These are phyloP conservation scores for Penicillium angulare DNA, from an alignment of 495 filamentous ascomycete genomes.

Conservation along the genomic window DNA sequence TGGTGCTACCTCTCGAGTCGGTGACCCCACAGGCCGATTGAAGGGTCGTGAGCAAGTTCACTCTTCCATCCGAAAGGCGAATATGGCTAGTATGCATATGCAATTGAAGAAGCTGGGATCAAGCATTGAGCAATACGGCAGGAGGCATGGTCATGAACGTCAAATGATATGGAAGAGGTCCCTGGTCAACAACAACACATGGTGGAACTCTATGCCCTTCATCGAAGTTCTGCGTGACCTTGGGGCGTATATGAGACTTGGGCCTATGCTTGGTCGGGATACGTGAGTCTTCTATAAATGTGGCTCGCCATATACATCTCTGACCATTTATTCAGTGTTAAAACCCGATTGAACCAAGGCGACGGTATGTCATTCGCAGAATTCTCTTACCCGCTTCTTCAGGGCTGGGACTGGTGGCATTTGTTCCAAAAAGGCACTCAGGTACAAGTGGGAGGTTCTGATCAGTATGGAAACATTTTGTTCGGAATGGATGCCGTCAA, in stretches of 20 bases:
- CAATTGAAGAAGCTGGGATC: slow-evolving; percentile 78
- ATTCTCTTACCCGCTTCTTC: slow-evolving; percentile 88
- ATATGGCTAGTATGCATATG: slow-evolving; percentile 72
- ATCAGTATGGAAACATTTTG: slow-evolving; percentile 96
- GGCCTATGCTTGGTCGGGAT: slow-evolving; percentile 84
- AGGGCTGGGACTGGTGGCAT: slow-evolving; percentile 96
- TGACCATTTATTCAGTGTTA: slow-evolving; percentile 59
- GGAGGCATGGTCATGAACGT: slow-evolving; percentile 58
- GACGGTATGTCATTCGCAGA: slow-evolving; percentile 93
- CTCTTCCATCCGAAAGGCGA: slow-evolving; percentile 57
- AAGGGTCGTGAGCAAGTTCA: slow-evolving; percentile 61
- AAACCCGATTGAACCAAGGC: slow-evolving; percentile 71
- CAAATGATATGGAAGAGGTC: slow-evolving; percentile 62
- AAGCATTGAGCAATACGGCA: slow-evolving; percentile 63
- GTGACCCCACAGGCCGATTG: slow-evolving; percentile 80
- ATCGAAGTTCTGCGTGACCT: slow-evolving; percentile 70
- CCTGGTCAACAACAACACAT: slow-evolving; percentile 74
- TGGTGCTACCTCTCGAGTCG: slow-evolving; percentile 80
- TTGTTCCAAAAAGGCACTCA: slow-evolving; percentile 67
- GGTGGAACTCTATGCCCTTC: slow-evolving; percentile 69
- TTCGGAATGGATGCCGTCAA: slow-evolving; percentile 85
- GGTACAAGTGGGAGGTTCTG: slow-evolving; percentile 89
- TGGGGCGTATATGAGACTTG: slow-evolving; percentile 69
- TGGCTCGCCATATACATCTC: slow-evolving; percentile 1
- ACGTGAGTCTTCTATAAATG: slow-evolving; percentile 59